A percentile compares a stretch with the other conserved stretches of the same genome.
Conservation (phyloP, 1,139 yeast genomes). For the Pneumocystis wakefieldiae region DNA sequence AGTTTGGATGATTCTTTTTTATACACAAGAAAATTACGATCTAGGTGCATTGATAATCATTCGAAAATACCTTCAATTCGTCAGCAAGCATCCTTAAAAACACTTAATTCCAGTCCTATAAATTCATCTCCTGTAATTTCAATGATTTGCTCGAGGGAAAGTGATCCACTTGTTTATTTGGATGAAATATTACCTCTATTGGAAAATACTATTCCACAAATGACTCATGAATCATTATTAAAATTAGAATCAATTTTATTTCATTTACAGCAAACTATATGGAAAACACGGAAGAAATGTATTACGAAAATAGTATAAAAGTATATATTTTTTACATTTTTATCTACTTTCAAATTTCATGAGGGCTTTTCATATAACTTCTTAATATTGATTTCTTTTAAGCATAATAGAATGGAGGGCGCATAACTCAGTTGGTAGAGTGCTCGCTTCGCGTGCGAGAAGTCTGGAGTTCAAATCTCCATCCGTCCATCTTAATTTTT, state of each 20-base stretch:
- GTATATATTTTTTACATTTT: background rate
- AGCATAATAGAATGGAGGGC: background rate
- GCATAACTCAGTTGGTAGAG: slow-evolving; percentile 1
- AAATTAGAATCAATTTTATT: background rate
- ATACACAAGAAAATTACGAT: background rate
- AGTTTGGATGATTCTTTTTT: background rate
- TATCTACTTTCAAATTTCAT: background rate
- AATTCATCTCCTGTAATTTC: background rate
- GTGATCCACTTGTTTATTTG: background rate
- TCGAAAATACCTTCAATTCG: background rate
- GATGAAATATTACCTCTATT: background rate
- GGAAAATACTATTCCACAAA: background rate
- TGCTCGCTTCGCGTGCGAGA: slow-evolving; percentile 1
- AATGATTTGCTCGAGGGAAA: background rate
- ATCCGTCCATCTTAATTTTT: background rate
- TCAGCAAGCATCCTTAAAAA: background rate
- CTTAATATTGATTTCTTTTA: background rate
- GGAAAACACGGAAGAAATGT: background rate
- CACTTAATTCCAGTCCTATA: background rate
- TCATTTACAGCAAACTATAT: background rate
- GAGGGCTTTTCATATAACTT: background rate
- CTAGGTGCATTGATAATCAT: background rate
- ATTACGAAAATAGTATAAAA: background rate
- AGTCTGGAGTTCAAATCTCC: slow-evolving; percentile 1
- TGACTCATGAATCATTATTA: background rate